A percentile compares a stretch with the other conserved stretches of the same genome.
Evolutionary conservation across 106 monocot genomes (phyloP).

Genomic region (Dendrobium chrysotoxum): DNA sequence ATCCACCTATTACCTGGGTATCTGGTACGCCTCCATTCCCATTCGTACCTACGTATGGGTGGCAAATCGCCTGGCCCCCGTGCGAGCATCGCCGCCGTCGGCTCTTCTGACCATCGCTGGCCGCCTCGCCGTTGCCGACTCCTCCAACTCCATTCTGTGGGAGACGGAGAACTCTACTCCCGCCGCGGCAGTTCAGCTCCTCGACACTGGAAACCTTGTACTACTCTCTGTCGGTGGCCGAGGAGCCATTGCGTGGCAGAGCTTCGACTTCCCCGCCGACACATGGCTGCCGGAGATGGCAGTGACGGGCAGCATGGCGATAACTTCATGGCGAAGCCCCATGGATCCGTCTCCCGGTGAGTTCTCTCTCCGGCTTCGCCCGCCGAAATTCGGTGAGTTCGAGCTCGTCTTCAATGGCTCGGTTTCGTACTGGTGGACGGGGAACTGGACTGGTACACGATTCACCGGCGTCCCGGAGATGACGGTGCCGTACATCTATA

Average conservation of each 20-base stretch:
- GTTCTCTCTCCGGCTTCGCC: slow-evolving; percentile 38
- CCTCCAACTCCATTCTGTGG: slow-evolving; percentile 25
- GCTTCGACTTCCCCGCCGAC: slow-evolving; percentile 57
- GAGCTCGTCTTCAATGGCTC: slow-evolving; percentile 34
- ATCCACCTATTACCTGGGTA: slow-evolving; percentile 31
- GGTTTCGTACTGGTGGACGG: slow-evolving; percentile 47
- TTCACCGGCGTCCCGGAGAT: slow-evolving; percentile 61
- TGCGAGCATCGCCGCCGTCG: slow-evolving; percentile 1
- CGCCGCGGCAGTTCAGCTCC: slow-evolving; percentile 16
- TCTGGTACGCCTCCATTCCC: slow-evolving; percentile 63
- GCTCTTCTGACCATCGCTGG: slow-evolving; percentile 19
- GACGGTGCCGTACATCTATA: slow-evolving; percentile 62
- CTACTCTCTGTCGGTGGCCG: slow-evolving; percentile 16
- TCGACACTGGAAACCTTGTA: slow-evolving; percentile 52
- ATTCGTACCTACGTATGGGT: slow-evolving; percentile 61
- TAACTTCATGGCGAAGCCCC: slow-evolving; percentile 42
- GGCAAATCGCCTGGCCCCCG: slow-evolving; percentile 41
- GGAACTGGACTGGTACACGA: slow-evolving; percentile 39
- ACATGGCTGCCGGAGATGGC: slow-evolving; percentile 47
- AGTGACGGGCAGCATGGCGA: slow-evolving; percentile 1
- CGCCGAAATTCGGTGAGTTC: slow-evolving; percentile 39
- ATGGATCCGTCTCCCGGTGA: slow-evolving; percentile 41
- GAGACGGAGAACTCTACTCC: slow-evolving; percentile 20
- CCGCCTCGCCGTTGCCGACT: slow-evolving; percentile 13
- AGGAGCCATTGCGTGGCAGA: slow-evolving; percentile 36